Percentiles rank a stretch among this genome's conserved stretches.
Conservation (phyloP, 257 asterid species). For the Oldenlandia corymbosa region DNA sequence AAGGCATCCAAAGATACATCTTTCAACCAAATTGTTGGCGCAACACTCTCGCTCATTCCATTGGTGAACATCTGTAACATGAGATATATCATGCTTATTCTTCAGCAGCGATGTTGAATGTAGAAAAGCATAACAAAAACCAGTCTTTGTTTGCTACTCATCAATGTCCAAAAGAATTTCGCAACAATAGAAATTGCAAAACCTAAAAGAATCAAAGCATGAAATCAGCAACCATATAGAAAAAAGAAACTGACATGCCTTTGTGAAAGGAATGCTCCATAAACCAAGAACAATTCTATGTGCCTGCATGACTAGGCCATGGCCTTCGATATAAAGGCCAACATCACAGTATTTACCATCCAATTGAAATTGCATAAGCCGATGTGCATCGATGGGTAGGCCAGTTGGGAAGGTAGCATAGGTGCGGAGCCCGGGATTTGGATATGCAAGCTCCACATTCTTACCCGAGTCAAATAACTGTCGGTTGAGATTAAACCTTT, state of each 20-base stretch:
- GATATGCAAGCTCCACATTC: conserved; percentile 69
- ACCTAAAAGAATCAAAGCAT: too few species aligned
- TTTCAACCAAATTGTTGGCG: conserved; percentile 57
- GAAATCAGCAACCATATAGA: neutral
- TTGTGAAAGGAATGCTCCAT: conserved; percentile 89
- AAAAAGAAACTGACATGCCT: conserved; percentile 43
- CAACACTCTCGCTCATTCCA: conserved; percentile 89
- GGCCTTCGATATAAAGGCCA: conserved; percentile 60
- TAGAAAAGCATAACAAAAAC: too few species aligned
- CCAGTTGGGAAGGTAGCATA: conserved; percentile 47
- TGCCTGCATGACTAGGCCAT: conserved; percentile 47
- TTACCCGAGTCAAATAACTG: conserved; percentile 64
- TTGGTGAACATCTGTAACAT: conserved; percentile 88
- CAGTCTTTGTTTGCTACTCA: too few species aligned
- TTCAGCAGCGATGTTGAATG: neutral
- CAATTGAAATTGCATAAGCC: conserved; percentile 50
- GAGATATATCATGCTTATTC: conserved; percentile 4
- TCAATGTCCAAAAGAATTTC: too few species aligned
- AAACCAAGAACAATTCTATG: conserved; percentile 84
- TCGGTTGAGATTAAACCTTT: conserved; percentile 58
- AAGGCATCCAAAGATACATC: conserved; percentile 77
- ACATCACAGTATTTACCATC: conserved; percentile 77
- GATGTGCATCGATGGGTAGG: conserved; percentile 58
- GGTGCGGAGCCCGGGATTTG: conserved; percentile 48
- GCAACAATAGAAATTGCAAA: too few species aligned